Conservation (phyloP, 2,329 filamentous ascomycete genomes). For the Lasiodiplodia sp. region DNA sequence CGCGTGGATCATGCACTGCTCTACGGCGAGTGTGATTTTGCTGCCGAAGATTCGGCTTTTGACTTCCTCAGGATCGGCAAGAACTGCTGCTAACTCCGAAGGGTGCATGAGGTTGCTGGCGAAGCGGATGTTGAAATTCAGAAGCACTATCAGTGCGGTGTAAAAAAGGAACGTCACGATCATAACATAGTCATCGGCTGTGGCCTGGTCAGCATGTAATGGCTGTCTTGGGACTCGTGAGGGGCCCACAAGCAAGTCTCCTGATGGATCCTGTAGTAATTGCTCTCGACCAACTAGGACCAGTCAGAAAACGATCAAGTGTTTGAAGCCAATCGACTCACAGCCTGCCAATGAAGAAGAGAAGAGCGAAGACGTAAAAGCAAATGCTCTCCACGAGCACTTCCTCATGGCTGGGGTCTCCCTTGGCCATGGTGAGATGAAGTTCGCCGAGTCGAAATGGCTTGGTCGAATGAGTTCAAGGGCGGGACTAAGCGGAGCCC, state of each 20-base stretch:
- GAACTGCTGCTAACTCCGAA: slow-evolving; percentile 17
- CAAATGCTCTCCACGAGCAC: slow-evolving; percentile 30
- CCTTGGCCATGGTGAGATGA: slow-evolving; percentile 17
- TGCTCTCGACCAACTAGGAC: slow-evolving; percentile 29
- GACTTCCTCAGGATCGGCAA: slow-evolving; percentile 37
- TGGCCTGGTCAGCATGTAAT: background rate
- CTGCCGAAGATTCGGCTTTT: slow-evolving; percentile 45
- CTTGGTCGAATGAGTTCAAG: background rate
- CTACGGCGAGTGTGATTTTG: slow-evolving; percentile 45
- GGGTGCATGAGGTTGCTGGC: slow-evolving; percentile 32
- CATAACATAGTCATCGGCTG: slow-evolving; percentile 33
- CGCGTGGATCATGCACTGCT: slow-evolving; percentile 37
- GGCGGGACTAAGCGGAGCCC: slow-evolving; percentile 15
- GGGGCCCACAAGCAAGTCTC: slow-evolving; percentile 12
- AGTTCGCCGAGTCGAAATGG: background rate
- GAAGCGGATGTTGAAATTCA: slow-evolving; percentile 32
- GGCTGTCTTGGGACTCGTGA: background rate
- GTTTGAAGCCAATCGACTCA: background rate
- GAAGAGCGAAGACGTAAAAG: slow-evolving; percentile 25
- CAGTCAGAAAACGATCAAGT: background rate
- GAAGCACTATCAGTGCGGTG: slow-evolving; percentile 32
- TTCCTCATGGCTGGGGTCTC: slow-evolving; percentile 22
- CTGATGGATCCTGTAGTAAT: slow-evolving; percentile 27
- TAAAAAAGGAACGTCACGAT: slow-evolving; percentile 31
- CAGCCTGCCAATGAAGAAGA: slow-evolving; percentile 31